phyloP scores from a whole-genome alignment of 129 eudicot species.

The Tanacetum coccineum region DNA sequence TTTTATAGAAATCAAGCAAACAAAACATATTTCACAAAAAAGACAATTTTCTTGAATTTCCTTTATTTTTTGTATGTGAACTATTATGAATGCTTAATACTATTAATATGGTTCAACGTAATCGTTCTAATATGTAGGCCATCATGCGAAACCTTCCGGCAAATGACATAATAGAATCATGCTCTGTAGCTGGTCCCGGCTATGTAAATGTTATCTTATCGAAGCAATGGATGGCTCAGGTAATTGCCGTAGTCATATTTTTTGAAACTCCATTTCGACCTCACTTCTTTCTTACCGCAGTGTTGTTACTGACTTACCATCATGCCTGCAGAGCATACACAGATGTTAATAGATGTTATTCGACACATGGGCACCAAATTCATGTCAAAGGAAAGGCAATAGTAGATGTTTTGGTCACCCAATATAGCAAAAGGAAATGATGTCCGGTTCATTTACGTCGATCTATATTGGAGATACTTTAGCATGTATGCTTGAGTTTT shows the following conservation, averaged over 20 bases:
- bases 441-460: no score
- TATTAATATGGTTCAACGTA: constrained; percentile 1
- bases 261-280: background rate
- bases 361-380: constrained; percentile 82
- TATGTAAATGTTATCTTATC: constrained; percentile 74
- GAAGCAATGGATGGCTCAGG: constrained; percentile 80
- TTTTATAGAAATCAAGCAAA: no score
- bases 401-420: no score
- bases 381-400: no score
- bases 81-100: constrained; percentile 11
- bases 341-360: constrained; percentile 79
- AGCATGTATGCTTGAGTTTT: no score
- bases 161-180: constrained; percentile 71
- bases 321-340: constrained; percentile 55
- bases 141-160: constrained; percentile 66
- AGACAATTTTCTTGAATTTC: no score
- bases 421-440: no score
- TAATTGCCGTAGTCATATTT: constrained; percentile 14
- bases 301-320: background rate
- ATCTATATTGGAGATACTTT: no score
- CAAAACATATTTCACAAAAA: no score
- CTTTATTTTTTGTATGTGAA: background rate
- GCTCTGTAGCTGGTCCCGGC: constrained; percentile 75
- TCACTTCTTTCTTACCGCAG: background rate
- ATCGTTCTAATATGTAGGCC: constrained; percentile 44